phyloP scores from a whole-genome alignment of 2,329 filamentous ascomycete species.

The Aspergillus costaricaensis region DNA sequence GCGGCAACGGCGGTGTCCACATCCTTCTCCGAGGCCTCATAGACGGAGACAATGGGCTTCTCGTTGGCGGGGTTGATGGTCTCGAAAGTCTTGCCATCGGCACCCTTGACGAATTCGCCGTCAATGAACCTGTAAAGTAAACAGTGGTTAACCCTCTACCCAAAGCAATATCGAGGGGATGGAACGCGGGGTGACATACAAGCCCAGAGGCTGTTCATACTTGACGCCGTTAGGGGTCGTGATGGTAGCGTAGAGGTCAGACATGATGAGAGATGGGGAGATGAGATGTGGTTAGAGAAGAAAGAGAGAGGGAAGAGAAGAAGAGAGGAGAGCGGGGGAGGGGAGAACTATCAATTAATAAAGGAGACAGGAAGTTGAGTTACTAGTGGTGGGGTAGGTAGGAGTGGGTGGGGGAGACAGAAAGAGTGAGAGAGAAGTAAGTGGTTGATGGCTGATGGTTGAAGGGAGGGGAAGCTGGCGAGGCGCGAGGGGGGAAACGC shows the following conservation, averaged over 20 bases:
- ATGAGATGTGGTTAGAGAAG: neutral
- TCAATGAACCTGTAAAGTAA: constrained; percentile 45
- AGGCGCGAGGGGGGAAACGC: neutral
- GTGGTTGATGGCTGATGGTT: too few species aligned
- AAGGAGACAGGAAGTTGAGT: neutral
- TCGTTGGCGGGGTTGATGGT: constrained; percentile 87
- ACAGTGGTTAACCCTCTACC: neutral
- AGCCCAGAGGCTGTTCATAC: constrained; percentile 42
- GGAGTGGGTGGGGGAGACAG: neutral
- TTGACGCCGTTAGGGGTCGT: constrained; percentile 37
- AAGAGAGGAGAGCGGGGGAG: neutral
- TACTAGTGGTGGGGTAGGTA: neutral
- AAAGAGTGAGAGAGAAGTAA: neutral
- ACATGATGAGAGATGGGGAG: constrained; percentile 19
- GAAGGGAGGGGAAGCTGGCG: neutral
- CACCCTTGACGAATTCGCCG: constrained; percentile 67
- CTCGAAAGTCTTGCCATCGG: constrained; percentile 88
- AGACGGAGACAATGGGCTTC: constrained; percentile 78
- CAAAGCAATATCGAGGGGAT: neutral
- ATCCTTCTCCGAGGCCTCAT: constrained; percentile 81
- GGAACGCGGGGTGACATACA: constrained; percentile 28
- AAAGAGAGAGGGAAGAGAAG: constrained; percentile 4
- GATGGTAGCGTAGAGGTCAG: constrained; percentile 36
- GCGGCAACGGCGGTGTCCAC: constrained; percentile 76
- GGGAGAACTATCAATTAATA: neutral